Evolutionary conservation across 1,284 basidiomycete species (phyloP).

Genomic region (Ceratorhiza oryzae-sativae): DNA sequence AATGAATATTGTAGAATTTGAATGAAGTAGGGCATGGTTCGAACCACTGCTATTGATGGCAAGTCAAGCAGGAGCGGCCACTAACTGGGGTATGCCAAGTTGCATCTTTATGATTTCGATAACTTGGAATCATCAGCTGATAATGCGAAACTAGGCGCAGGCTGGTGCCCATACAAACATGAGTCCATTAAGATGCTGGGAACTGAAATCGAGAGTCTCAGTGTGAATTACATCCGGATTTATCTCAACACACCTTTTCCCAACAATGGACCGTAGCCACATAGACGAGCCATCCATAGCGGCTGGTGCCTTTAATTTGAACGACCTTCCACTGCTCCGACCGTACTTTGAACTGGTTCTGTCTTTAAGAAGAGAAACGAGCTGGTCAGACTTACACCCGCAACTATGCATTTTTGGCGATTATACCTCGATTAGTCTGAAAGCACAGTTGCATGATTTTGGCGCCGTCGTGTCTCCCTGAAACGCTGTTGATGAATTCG

Average conservation of each 20-base stretch:
- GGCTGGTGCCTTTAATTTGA: neutral
- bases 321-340: neutral
- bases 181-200: neutral
- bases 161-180: slow-evolving; percentile 17
- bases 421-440: slow-evolving; percentile 12
- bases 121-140: too few species aligned
- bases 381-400: neutral
- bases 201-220: neutral
- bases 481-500: slow-evolving; percentile 6
- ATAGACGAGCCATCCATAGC: neutral
- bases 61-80: too few species aligned
- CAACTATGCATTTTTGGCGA: too few species aligned
- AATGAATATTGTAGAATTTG: too few species aligned
- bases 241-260: neutral
- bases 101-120: too few species aligned
- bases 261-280: neutral
- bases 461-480: neutral
- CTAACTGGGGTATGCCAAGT: too few species aligned
- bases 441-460: slow-evolving; percentile 25
- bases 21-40: too few species aligned
- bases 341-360: neutral
- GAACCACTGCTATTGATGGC: too few species aligned
- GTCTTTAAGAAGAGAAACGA: neutral
- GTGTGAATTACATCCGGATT: neutral
- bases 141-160: neutral